Conservation (phyloP, 1,139 yeast genomes). For the Taphrina deformans region DNA sequence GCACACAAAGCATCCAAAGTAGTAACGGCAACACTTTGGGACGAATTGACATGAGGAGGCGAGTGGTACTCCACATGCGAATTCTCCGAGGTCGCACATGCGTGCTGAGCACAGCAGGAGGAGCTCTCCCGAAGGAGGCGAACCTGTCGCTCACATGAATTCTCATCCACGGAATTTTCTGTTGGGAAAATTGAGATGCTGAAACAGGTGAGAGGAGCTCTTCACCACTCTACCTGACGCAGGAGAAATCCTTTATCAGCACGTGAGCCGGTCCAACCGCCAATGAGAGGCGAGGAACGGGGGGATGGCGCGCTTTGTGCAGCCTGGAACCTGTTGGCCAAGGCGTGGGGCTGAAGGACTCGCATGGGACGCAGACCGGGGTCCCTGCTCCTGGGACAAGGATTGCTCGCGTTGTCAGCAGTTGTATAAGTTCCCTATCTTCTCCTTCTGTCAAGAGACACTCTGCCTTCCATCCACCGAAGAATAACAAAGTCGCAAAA, state of each 20-base stretch:
- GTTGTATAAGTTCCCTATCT: not conserved
- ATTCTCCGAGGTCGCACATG: not conserved
- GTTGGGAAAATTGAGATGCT: not conserved
- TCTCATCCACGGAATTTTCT: not conserved
- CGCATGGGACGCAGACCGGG: not conserved
- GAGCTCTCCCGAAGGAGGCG: not conserved
- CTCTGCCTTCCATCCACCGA: too few relatives aligned
- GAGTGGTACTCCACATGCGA: too few relatives aligned
- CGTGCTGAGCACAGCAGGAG: not conserved
- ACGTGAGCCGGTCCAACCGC: not conserved
- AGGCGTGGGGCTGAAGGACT: not conserved
- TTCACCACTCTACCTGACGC: not conserved
- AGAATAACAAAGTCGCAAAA: too few relatives aligned
- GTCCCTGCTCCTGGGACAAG: not conserved
- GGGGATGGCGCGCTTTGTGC: not conserved
- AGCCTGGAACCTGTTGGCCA: not conserved
- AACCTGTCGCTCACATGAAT: not conserved
- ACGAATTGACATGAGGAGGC: too few relatives aligned
- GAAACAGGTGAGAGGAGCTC: not conserved
- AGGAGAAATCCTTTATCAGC: not conserved
- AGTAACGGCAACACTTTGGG: too few relatives aligned
- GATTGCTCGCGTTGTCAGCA: not conserved
- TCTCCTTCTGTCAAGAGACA: too few relatives aligned
- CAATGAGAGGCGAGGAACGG: not conserved
- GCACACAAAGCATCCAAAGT: too few relatives aligned